Evolutionary conservation across 148 eudicot species (phyloP).

Genomic region (Rhododendron molle): DNA sequence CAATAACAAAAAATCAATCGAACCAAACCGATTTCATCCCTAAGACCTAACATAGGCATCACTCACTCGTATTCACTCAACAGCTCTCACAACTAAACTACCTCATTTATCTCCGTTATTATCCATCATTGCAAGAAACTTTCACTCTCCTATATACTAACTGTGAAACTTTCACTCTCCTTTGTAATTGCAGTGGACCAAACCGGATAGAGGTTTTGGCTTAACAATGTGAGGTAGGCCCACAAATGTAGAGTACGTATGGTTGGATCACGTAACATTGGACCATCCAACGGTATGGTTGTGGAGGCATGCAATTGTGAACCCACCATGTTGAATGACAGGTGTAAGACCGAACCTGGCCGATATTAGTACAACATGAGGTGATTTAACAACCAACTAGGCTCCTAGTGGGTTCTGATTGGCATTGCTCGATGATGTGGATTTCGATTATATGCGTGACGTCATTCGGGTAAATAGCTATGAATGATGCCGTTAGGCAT

Average conservation of each 20-base stretch:
- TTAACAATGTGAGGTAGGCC: neutral
- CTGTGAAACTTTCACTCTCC: neutral
- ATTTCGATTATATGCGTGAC: too few relatives aligned
- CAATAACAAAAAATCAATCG: too few relatives aligned
- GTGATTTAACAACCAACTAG: too few relatives aligned
- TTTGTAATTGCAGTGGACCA: neutral
- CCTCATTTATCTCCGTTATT: neutral
- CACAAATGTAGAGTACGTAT: too few relatives aligned
- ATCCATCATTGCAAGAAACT: neutral
- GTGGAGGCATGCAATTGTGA: neutral
- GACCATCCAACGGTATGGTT: neutral
- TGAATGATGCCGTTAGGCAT: too few relatives aligned
- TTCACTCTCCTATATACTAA: neutral
- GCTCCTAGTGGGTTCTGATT: too few relatives aligned
- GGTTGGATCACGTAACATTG: neutral
- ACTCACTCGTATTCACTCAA: neutral
- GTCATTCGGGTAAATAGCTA: too few relatives aligned
- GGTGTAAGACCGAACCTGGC: too few relatives aligned
- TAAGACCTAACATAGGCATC: neutral
- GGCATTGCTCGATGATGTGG: too few relatives aligned
- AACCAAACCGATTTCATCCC: too few relatives aligned
- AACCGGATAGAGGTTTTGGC: neutral
- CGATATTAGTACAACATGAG: too few relatives aligned
- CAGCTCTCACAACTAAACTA: neutral
- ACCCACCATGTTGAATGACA: neutral